Evolutionary conservation across 164 flowering plant species (phyloP).

Genomic region (Chimonanthus salicifolius): DNA sequence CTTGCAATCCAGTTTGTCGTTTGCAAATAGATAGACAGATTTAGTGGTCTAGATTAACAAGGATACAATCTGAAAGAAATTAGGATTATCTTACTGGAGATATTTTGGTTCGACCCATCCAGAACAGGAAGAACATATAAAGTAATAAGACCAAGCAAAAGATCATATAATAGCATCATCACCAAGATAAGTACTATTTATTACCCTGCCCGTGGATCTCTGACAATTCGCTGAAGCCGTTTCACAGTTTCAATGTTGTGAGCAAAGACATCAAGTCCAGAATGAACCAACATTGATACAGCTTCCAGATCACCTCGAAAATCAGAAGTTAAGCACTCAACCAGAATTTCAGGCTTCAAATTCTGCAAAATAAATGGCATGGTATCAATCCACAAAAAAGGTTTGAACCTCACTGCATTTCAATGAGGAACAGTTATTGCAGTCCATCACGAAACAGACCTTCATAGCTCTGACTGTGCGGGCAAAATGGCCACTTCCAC

Average conservation of each 20-base stretch:
- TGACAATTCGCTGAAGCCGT: constrained; percentile 82
- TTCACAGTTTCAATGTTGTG: constrained; percentile 95
- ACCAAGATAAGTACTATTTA: constrained; percentile 12
- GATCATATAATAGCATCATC: not conserved
- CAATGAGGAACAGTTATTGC: not conserved
- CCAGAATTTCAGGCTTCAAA: constrained; percentile 85
- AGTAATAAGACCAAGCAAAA: not conserved
- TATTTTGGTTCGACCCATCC: not conserved
- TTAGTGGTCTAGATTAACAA: not conserved
- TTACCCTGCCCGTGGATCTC: constrained; percentile 96
- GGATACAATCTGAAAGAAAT: not conserved
- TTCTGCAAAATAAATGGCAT: constrained; percentile 35
- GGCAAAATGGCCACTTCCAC: constrained; percentile 96
- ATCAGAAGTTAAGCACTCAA: constrained; percentile 94
- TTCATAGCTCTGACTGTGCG: constrained; percentile 79
- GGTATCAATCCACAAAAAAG: not conserved
- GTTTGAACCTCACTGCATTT: not conserved
- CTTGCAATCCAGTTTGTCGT: not conserved
- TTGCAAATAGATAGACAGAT: not conserved
- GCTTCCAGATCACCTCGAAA: constrained; percentile 80
- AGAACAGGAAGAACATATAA: not conserved
- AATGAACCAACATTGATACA: constrained; percentile 60
- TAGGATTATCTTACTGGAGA: not conserved
- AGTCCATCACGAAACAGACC: constrained; percentile 30
- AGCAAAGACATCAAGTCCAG: constrained; percentile 96